Evolutionary conservation across 495 filamentous ascomycete species (phyloP).

Genomic region (Daldinia childiae): DNA sequence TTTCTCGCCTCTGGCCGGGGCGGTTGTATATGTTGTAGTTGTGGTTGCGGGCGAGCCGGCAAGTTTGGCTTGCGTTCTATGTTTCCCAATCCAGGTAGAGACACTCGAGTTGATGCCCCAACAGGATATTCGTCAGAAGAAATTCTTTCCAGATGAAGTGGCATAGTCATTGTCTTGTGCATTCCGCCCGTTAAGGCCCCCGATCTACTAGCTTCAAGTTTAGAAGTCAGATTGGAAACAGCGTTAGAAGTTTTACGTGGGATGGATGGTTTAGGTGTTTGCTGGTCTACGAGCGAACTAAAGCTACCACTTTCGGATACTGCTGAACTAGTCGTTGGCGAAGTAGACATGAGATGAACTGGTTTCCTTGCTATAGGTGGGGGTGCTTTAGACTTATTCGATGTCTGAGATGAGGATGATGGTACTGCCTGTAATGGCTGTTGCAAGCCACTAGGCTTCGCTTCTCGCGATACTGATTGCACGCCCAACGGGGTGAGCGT

Average conservation of each 20-base stretch:
- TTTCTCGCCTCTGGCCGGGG: constrained; percentile 37
- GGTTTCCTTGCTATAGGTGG: constrained; percentile 66
- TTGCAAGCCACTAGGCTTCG: constrained; percentile 3
- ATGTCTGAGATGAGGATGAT: constrained; percentile 41
- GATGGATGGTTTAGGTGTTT: constrained; percentile 34
- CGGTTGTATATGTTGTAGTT: constrained; percentile 41
- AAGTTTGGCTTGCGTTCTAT: constrained; percentile 38
- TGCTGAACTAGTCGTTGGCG: constrained; percentile 47
- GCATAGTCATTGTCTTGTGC: constrained; percentile 24
- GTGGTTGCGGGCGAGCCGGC: constrained; percentile 35
- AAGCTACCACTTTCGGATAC: constrained; percentile 22
- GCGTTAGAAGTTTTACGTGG: constrained; percentile 37
- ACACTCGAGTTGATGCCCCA: constrained; percentile 19
- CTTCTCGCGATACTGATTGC: constrained; percentile 16
- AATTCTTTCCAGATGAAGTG: constrained; percentile 5
- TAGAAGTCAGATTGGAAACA: constrained; percentile 43
- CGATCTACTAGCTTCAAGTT: constrained; percentile 41
- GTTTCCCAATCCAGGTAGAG: constrained; percentile 37
- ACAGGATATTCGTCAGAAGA: constrained; percentile 12
- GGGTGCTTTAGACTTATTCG: constrained; percentile 53
- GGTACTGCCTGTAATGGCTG: constrained; percentile 39
- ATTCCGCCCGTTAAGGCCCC: constrained; percentile 38
- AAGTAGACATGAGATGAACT: constrained; percentile 56
- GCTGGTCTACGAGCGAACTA: constrained; percentile 18
- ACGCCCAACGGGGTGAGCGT: constrained; percentile 12